Percentiles rank a stretch among this genome's conserved stretches.
Conservation (phyloP, 331 rosid genomes). For the Arachis monticola region DNA sequence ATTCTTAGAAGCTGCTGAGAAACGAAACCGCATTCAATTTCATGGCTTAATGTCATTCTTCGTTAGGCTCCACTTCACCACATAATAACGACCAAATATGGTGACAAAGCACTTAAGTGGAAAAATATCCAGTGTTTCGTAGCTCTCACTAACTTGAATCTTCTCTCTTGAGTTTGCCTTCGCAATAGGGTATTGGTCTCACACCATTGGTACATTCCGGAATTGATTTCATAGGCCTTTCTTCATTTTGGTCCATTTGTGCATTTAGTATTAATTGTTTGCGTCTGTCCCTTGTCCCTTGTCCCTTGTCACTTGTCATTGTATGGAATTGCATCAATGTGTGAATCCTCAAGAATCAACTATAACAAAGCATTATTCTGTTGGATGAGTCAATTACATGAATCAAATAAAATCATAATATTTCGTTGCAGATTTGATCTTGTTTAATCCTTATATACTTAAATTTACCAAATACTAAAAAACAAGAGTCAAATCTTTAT, state of each 20-base stretch:
- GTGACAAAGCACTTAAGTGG: constrained; percentile 38
- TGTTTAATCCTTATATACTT: too few relatives aligned
- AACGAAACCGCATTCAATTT: constrained; percentile 50
- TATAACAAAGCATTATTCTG: too few relatives aligned
- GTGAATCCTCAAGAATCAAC: too few relatives aligned
- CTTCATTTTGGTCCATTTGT: constrained; percentile 40
- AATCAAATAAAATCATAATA: too few relatives aligned
- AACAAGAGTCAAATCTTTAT: too few relatives aligned
- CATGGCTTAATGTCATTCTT: constrained; percentile 23
- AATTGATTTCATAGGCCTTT: constrained; percentile 41
- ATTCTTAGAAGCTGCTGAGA: constrained; percentile 38
- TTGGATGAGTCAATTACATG: too few relatives aligned
- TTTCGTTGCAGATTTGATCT: too few relatives aligned
- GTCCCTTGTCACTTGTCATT: not conserved
- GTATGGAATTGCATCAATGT: constrained; percentile 1
- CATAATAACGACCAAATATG: constrained; percentile 33
- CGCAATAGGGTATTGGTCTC: constrained; percentile 46
- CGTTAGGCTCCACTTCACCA: constrained; percentile 29
- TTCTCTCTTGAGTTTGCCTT: constrained; percentile 50
- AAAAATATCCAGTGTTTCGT: constrained; percentile 67
- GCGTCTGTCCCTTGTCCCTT: not conserved
- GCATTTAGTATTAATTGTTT: constrained; percentile 16
- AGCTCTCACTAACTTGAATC: constrained; percentile 41
- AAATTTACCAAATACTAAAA: too few relatives aligned
- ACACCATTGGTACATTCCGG: constrained; percentile 36